Base-by-base conservation (phyloP, 768 basidiomycete genomes). In the Hirschioporus abietinus region DNA sequence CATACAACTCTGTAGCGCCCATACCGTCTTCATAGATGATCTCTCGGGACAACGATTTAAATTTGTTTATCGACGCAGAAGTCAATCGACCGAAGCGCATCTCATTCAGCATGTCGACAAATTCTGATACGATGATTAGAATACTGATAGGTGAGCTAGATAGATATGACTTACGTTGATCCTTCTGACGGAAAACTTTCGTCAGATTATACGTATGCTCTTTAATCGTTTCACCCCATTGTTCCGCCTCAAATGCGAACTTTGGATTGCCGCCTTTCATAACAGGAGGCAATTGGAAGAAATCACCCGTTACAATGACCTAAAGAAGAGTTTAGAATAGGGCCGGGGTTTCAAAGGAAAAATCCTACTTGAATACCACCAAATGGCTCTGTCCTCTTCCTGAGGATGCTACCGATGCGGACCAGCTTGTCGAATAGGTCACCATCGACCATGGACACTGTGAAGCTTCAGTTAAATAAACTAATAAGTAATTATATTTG, bases 401-500 rank as follows among this genome's bases (percentile, higher is more conserved):
- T 81, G 42, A 99, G 66, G 0, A 80, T 75, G 67, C 82, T 78
- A 1, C 88, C 96, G 52, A 99, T 87, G 34, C 72, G 79, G 1
- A 87, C 86, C 10, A 99, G 82, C 75, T 97, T 99, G 78, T 99
- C 95, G 71, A 98, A 96, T 5, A 96, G 79, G 52, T 90, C 89
- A 0, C 92, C 95, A 64, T 99, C 96, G 9, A 99, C 84, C 97
- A 99, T 99, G 0, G 97, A 99, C 12, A 99, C 96, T 99, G 67
- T 8, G 15, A 9, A 52, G 61, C 17, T 61, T 12, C 17, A 30
- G 25, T 1, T 52, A 35, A 23, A 59, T 63, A 25, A 34, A 8
- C 8, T 30, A 2, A 30, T 30, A 63, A 57, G 27, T 63, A 30
- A 52, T 34, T 66, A 42, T 23, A 34, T 23, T 65, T 68, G n/a